Evolutionary conservation across 257 asterid species (phyloP).

Genomic region (Solanum rostratum): DNA sequence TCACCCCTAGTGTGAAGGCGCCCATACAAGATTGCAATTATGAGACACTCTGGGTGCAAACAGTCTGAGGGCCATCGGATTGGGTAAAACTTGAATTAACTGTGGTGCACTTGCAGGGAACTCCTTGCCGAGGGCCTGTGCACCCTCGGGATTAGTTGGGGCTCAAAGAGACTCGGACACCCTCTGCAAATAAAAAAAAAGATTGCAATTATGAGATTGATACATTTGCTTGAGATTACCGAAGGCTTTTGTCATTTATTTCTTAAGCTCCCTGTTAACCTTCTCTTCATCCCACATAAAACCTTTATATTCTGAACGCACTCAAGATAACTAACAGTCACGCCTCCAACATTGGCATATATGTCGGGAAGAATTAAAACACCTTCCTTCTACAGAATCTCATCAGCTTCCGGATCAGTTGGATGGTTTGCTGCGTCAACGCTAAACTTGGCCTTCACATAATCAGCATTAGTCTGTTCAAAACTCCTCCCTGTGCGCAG

Average conservation of each 20-base stretch:
- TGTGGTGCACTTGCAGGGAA: no score
- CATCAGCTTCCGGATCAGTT: slow-evolving; percentile 95
- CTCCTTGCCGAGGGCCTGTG: no score
- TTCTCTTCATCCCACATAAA: slow-evolving; percentile 88
- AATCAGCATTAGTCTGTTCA: slow-evolving; percentile 71
- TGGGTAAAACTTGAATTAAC: no score
- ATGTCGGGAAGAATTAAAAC: slow-evolving; percentile 75
- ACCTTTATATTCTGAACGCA: slow-evolving; percentile 99
- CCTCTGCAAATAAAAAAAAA: no score
- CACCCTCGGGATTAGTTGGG: no score
- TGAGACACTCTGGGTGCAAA: no score
- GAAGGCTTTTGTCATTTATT: slow-evolving; percentile 76
- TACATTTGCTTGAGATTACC: slow-evolving; percentile 59
- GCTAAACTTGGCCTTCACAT: slow-evolving; percentile 64
- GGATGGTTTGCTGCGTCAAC: slow-evolving; percentile 96
- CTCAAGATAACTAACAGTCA: slow-evolving; percentile 87
- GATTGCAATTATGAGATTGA: slow-evolving; percentile 56
- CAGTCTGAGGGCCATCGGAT: no score
- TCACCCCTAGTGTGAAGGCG: slow-evolving; percentile 73
- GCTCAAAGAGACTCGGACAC: no score
- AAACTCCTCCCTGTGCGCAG: slow-evolving; percentile 90
- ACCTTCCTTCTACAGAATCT: slow-evolving; percentile 78
- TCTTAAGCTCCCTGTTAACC: slow-evolving; percentile 58
- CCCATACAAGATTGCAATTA: no score
- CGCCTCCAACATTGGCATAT: slow-evolving; percentile 95